A percentile compares a stretch with the other conserved stretches of the same genome.
phyloP scores from a whole-genome alignment of 2,329 filamentous ascomycete genomes.

The Westerdykella sp. region DNA sequence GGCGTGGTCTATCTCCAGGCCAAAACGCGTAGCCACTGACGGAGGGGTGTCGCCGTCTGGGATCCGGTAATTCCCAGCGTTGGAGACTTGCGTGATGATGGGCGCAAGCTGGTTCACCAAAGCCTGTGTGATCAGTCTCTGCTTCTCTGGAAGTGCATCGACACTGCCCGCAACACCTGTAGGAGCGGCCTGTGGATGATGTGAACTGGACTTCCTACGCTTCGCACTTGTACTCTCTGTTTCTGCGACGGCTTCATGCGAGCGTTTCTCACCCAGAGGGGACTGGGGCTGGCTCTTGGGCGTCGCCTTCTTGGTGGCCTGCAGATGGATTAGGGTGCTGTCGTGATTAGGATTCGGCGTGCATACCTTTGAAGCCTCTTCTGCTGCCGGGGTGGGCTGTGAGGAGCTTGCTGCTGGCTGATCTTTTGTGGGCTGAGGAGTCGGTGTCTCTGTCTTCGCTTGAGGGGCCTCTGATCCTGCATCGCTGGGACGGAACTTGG shows the following conservation, averaged over 20 bases:
- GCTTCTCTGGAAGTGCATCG: constrained; percentile 52
- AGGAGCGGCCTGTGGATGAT: constrained; percentile 18
- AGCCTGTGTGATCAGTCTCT: constrained; percentile 63
- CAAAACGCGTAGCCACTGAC: constrained; percentile 61
- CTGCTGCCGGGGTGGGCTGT: constrained; percentile 2
- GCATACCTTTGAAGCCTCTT: constrained; percentile 21
- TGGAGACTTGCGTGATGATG: constrained; percentile 60
- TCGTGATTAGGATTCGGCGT: too few species aligned
- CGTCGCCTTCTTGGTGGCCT: constrained; percentile 15
- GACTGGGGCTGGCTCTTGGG: constrained; percentile 30
- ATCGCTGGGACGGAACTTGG: constrained; percentile 62
- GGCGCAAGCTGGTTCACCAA: constrained; percentile 64
- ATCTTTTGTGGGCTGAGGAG: constrained; percentile 10
- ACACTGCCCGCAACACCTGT: constrained; percentile 13
- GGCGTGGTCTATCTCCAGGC: constrained; percentile 72
- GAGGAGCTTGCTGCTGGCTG: constrained; percentile 6
- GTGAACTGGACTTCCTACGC: constrained; percentile 32
- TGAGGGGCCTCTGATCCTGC: constrained; percentile 42
- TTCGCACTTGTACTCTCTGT: constrained; percentile 30
- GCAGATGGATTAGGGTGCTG: constrained; percentile 7
- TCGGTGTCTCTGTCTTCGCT: constrained; percentile 16
- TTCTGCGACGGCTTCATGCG: constrained; percentile 27
- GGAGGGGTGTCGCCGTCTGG: constrained; percentile 59
- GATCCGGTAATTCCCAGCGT: constrained; percentile 57
- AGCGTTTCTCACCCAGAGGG: constrained; percentile 33